Evolutionary conservation across 2,329 filamentous ascomycete genomes (phyloP), one percentile per base, ranked within the genome.

Genomic region (Monilinia fructigena): DNA sequence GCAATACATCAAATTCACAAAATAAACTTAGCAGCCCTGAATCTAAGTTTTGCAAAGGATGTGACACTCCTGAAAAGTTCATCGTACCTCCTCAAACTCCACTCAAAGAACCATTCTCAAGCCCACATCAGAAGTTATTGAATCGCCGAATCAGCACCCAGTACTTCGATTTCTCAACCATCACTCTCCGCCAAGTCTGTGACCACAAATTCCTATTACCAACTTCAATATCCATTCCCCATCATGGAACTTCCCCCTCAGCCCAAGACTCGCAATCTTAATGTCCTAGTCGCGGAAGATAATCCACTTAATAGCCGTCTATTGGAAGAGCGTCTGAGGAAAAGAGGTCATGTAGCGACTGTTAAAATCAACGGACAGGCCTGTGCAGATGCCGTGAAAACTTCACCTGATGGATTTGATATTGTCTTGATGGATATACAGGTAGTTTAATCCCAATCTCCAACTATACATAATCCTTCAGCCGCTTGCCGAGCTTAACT

Each of bases 351-450:
- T 70, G 78, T 83, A 0, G 89, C 94, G 0, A 79, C 84, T 40
- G 82, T 93, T 69, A 91, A 91, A 0, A 83, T 89, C 40, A 96
- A 96, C 69, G 93, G 93, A 8, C 90, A 95, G 74, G 91, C 95
- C 73, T 97, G 93, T 74, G 89, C 90, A 5, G 82, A 83, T 59
- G 82, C 86, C 3, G 93, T 91, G 76, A 83, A 82, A 60, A 89
- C 91, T 55, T 83, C 82, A 61, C 81, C 87, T 0, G 77, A 76
- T 40, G 78, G 79, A 28, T 95, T 91, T 73, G 92, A 96, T 75
- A 88, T 92, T 4, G 82, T 97, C 55, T 81, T 97, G 68, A 96
- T 96, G 93, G 93, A 96, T 75, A 92, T 97, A 84, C 92, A 96
- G 83, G 92, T 93, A 75, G 77, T 85, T 78, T 35, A 23, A 20